Evolutionary conservation across 306 rosid species (phyloP).

Genomic region (Arachis stenosperma): DNA sequence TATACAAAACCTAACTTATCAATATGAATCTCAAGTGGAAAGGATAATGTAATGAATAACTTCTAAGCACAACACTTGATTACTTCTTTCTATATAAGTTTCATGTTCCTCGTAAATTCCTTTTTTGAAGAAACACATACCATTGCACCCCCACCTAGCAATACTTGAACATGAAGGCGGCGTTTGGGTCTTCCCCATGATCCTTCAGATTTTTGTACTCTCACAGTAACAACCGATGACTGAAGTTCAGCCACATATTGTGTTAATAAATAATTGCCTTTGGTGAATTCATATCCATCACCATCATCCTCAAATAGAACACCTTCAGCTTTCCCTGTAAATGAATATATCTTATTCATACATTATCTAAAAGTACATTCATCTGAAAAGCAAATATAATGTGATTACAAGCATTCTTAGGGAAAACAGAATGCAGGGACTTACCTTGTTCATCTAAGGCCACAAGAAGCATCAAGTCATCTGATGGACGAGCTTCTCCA

Average conservation of each 20-base stretch:
- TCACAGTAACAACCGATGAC: slow-evolving; percentile 66
- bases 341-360: slow-evolving; percentile 30
- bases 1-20: slow-evolving; percentile 27
- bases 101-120: slow-evolving; percentile 31
- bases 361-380: slow-evolving; percentile 4
- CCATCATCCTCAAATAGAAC: slow-evolving; percentile 88
- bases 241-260: slow-evolving; percentile 76
- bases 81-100: slow-evolving; percentile 22
- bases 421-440: slow-evolving; percentile 19
- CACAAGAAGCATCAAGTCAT: slow-evolving; percentile 84
- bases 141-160: slow-evolving; percentile 89
- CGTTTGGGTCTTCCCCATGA: slow-evolving; percentile 83
- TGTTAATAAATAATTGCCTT: slow-evolving; percentile 77
- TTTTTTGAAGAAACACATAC: slow-evolving; percentile 50
- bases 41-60: slow-evolving; percentile 26
- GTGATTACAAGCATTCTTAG: slow-evolving; percentile 27
- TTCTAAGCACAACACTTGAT: neutral
- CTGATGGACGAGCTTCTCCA: slow-evolving; percentile 70
- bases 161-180: slow-evolving; percentile 65
- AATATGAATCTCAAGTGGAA: slow-evolving; percentile 24
- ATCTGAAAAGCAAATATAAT: slow-evolving; percentile 29
- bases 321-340: slow-evolving; percentile 90
- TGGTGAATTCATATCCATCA: slow-evolving; percentile 82
- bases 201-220: slow-evolving; percentile 72
- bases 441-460: slow-evolving; percentile 84